Evolutionary conservation across 2,329 filamentous ascomycete species (phyloP).

Genomic region (Colletotrichum limetticola): DNA sequence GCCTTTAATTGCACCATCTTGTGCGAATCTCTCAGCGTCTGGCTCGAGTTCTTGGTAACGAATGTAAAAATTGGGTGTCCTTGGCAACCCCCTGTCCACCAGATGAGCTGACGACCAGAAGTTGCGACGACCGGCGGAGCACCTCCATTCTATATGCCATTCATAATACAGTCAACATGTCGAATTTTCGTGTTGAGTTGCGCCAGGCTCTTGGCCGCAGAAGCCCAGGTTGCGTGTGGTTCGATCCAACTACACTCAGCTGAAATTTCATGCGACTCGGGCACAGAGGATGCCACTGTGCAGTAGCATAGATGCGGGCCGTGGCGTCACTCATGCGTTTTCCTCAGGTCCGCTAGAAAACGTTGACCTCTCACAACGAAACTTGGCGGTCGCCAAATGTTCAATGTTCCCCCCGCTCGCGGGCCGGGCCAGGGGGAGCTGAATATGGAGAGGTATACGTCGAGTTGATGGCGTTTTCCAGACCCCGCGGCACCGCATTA

Average conservation of each 20-base stretch:
- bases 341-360: conserved; percentile 23
- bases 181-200: not conserved
- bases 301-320: not conserved
- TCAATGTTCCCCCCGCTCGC: conserved; percentile 1
- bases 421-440: not conserved
- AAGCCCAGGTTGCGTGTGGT: not conserved
- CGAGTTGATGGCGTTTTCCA: not conserved
- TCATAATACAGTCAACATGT: not conserved
- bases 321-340: conserved; percentile 17
- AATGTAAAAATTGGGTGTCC: not conserved
- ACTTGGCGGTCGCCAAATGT: conserved; percentile 15
- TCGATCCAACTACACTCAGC: not conserved
- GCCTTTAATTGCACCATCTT: conserved; percentile 36
- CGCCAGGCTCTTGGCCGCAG: not conserved
- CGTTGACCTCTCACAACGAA: not conserved
- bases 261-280: not conserved
- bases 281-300: conserved; percentile 8
- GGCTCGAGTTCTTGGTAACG: not conserved
- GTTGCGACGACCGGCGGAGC: not conserved
- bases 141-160: conserved; percentile 19
- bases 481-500: not conserved
- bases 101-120: not conserved
- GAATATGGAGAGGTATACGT: not conserved
- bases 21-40: not conserved
- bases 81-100: not conserved